These are phyloP conservation scores for Lathyrus aphaca DNA, from an alignment of 306 rosid species.

Conservation along the genomic window DNA sequence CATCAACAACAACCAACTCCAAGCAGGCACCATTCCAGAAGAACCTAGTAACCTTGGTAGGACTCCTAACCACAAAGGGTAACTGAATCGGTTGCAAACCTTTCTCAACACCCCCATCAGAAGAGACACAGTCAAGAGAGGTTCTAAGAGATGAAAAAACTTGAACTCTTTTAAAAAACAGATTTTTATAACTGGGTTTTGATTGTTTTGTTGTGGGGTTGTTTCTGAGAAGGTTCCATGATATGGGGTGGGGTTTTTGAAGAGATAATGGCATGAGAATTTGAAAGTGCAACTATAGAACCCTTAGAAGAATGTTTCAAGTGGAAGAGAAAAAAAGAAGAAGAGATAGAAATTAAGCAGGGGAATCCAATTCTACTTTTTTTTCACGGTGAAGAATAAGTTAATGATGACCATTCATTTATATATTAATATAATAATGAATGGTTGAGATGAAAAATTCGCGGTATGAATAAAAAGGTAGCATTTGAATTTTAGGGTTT, in stretches of 20 bases:
- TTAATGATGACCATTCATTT: too few species aligned
- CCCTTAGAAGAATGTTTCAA: too few species aligned
- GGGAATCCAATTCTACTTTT: neutral
- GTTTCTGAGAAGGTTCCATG: conserved; percentile 54
- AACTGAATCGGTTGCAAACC: conserved; percentile 48
- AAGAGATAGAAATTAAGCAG: neutral
- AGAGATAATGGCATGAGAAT: conserved; percentile 68
- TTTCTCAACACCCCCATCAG: conserved; percentile 52
- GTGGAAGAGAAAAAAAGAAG: neutral
- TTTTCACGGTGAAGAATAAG: too few species aligned
- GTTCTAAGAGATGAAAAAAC: conserved; percentile 55
- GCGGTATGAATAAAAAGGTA: too few species aligned
- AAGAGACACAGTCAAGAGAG: conserved; percentile 48
- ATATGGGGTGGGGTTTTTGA: conserved; percentile 42
- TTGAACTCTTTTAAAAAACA: conserved; percentile 30
- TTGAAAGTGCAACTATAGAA: neutral
- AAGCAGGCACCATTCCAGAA: conserved; percentile 66
- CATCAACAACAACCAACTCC: conserved; percentile 63
- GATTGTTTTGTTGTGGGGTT: conserved; percentile 26
- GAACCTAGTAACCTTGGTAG: conserved; percentile 72
- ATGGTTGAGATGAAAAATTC: too few species aligned
- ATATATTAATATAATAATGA: too few species aligned
- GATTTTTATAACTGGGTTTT: conserved; percentile 36
- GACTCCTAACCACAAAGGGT: conserved; percentile 64
- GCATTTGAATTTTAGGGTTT: too few species aligned